phyloP scores from a whole-genome alignment of 495 filamentous ascomycete genomes.

The Penicillium malachiteum region DNA sequence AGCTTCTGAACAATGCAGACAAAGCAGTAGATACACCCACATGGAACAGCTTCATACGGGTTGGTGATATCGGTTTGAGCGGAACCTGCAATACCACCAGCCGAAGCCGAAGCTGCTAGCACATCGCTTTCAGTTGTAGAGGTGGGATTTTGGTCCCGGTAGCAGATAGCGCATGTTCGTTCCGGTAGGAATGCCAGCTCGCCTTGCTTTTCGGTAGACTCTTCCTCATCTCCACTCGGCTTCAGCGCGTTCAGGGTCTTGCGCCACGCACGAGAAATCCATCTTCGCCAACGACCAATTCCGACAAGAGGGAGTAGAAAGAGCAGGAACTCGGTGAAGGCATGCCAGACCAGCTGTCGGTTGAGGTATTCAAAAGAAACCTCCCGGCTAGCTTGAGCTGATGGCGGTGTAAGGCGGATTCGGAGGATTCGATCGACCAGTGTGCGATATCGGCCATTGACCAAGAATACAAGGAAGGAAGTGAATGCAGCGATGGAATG shows the following conservation, averaged over 20 bases:
- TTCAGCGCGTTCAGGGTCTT: slow-evolving; percentile 66
- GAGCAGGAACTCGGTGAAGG: slow-evolving; percentile 95
- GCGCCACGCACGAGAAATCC: slow-evolving; percentile 80
- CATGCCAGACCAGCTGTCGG: slow-evolving; percentile 96
- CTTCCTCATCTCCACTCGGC: slow-evolving; percentile 47
- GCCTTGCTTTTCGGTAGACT: slow-evolving; percentile 54
- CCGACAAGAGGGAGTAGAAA: slow-evolving; percentile 94
- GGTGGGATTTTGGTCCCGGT: slow-evolving; percentile 80
- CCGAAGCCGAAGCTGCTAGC: slow-evolving; percentile 58
- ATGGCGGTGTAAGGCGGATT: slow-evolving; percentile 80
- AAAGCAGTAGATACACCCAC: slow-evolving; percentile 93
- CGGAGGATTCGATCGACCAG: slow-evolving; percentile 82
- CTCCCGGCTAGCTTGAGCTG: slow-evolving; percentile 78
- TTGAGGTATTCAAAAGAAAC: slow-evolving; percentile 98
- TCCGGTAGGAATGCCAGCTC: slow-evolving; percentile 86
- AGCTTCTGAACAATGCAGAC: slow-evolving; percentile 91
- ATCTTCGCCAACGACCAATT: slow-evolving; percentile 87
- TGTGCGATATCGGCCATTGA: slow-evolving; percentile 88
- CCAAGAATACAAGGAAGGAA: slow-evolving; percentile 86
- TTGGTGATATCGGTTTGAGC: slow-evolving; percentile 95
- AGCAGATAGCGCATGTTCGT: slow-evolving; percentile 96
- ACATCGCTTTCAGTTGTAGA: slow-evolving; percentile 66
- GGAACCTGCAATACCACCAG: slow-evolving; percentile 72
- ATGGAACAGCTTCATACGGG: slow-evolving; percentile 88
- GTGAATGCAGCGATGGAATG: slow-evolving; percentile 77